Evolutionary conservation across 2,329 filamentous ascomycete genomes (phyloP), one percentile per base, ranked within the genome.

Genomic region (Paraconiothyrium sp.): DNA sequence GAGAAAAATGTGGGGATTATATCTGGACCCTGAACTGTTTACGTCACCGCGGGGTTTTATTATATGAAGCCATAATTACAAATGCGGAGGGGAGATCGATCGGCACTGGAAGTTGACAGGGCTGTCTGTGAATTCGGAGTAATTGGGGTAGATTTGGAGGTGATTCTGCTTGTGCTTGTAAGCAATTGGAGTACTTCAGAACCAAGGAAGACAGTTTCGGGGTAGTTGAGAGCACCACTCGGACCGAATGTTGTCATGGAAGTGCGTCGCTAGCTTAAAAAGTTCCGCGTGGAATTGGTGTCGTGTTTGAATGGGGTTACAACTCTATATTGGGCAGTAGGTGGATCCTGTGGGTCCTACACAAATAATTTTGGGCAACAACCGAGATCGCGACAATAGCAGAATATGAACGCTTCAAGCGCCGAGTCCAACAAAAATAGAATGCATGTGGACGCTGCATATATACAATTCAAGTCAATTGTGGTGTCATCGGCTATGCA

Each of bases 271-370:
- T 34, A 20, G 27, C 27, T 34, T 27, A n/a, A 24, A 49, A 49
- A n/a, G 32, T 49, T 14, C 6, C 27, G 30, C 9, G 47, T 34
- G 47, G 7, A 14, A 4, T 16, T 41, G 14, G 14, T 41, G 39
- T 9, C 27, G 30, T 35, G 48, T 6, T 30, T 37, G 20, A 13
- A 20, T 10, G 2, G n/a, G 20, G 43, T 22, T 46, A 20, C 20
- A 11, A 46, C 10, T 24, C 43, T 7, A 46, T 24, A 24, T 13
- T 20, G 16, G 30, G 8, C 24, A 13, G 48, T 50, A 10, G 20
- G 49, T 39, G 49, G 20, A 52, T 39, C n/a, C 16, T 50, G 48
- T 50, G 48, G 48, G 48, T 50, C 48, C n/a, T 50, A 11, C 48
- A 20, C 30, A 50, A 9, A 4, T 35, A 50, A 50, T 14, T 35